Base-by-base conservation (phyloP, 2,329 filamentous ascomycete genomes). In the Ascochyta viciae-villosae region DNA sequence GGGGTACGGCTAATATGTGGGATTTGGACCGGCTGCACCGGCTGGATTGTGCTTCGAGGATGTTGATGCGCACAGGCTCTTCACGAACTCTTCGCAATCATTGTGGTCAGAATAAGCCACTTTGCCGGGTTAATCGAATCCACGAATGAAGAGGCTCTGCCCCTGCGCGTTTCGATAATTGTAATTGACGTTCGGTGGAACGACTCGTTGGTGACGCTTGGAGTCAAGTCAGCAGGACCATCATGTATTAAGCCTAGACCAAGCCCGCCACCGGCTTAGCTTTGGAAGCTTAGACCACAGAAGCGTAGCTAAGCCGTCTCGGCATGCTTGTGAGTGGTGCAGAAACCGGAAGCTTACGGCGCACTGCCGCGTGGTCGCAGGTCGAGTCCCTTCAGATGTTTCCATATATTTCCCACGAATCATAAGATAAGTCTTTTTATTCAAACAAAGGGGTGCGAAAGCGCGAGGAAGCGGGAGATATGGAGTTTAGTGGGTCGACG, bases 291-390 rank as follows among this genome's bases (percentile, higher is more conserved):
- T 48, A 51, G 56, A 27, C 34, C 6, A 7, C 22, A 51, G 38
- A 58, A 58, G 56, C 50, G 31, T 38, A 44, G 56, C 44, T 51
- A 58, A 58, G 56, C 29, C 42, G 42, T 51, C 56, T 58, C 47
- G 47, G 56, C 51, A 39, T 51, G 43, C 46, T 47, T 54, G 51
- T 54, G 39, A 55, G 43, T 58, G 56, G 51, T 58, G 56, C 47
- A 51, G 37, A 58, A 51, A 50, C 16, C 15, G n/a, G 33, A 33
- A 38, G 2, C 27, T 34, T 33, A 31, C 27, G 55, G n/a, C 26
- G 13, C 13, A 43, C 16, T 44, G 40, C 46, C 50, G 50, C 42
- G 41, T 38, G 16, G 13, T 42, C 22, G 46, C 27, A 1, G 35
- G 8, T n/a, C 34, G n/a, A 22, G 8, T 19, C 22, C 15, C 3